phyloP scores from a whole-genome alignment of 2,329 filamentous ascomycete species.

The Claviceps maximensis region DNA sequence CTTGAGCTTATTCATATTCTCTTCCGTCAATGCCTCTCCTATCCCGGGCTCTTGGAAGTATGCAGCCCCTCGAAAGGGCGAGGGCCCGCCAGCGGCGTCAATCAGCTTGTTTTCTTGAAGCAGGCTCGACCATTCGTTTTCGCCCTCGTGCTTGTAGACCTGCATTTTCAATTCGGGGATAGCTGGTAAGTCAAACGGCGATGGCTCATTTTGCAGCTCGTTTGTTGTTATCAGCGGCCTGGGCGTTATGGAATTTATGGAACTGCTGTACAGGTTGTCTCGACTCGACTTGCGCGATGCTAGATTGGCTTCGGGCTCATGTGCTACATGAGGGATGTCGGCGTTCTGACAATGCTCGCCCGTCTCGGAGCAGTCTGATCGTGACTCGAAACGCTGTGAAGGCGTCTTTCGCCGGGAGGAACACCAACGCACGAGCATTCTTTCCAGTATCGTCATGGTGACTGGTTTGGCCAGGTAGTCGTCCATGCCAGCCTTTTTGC shows the following conservation, averaged over 20 bases:
- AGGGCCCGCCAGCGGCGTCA: constrained; percentile 28
- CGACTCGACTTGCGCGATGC: constrained; percentile 6
- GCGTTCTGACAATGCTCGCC: constrained; percentile 29
- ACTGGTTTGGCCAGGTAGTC: constrained; percentile 65
- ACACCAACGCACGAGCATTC: constrained; percentile 59
- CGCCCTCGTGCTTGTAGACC: constrained; percentile 22
- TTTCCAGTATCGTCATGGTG: constrained; percentile 52
- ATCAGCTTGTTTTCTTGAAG: constrained; percentile 35
- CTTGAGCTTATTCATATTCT: constrained; percentile 37
- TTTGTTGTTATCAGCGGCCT: constrained; percentile 17
- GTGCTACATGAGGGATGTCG: constrained; percentile 25
- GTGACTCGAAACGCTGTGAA: constrained; percentile 14
- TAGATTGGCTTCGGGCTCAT: constrained; percentile 14
- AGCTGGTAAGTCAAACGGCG: constrained; percentile 26
- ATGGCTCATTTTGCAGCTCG: constrained; percentile 21
- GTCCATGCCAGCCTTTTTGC: constrained; percentile 61
- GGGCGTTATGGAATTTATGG: constrained; percentile 29
- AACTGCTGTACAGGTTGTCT: constrained; percentile 19
- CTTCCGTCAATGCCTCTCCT: constrained; percentile 37
- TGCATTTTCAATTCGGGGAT: constrained; percentile 20
- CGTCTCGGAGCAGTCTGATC: constrained; percentile 33
- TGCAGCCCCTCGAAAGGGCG: constrained; percentile 16
- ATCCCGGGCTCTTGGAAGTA: constrained; percentile 21
- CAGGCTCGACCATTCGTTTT: constrained; percentile 28
- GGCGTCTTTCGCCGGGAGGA: constrained; percentile 19